Evolutionary conservation across 345 rosid species (phyloP).

Genomic region (Salix caprea): DNA sequence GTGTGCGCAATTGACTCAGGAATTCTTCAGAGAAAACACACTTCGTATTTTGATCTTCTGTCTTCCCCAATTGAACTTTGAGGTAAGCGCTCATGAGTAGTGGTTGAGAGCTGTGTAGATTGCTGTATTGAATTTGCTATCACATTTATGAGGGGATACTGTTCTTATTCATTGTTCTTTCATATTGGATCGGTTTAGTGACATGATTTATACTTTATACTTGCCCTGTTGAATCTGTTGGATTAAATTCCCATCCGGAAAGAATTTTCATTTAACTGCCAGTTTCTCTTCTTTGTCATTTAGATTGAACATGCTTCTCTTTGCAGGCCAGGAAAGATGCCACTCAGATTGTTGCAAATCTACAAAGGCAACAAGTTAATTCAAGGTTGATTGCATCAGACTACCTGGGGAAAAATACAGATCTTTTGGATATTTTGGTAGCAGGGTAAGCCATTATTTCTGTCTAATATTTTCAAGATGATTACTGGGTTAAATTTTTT

Average conservation of each 20-base stretch:
- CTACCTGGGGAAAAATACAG: slow-evolving; percentile 70
- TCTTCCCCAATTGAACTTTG: slow-evolving; percentile 81
- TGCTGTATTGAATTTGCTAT: not conserved
- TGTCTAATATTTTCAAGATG: too few relatives aligned
- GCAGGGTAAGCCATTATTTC: slow-evolving; percentile 50
- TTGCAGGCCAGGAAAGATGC: slow-evolving; percentile 92
- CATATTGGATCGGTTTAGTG: too few relatives aligned
- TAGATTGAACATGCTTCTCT: slow-evolving; percentile 4
- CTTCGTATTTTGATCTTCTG: slow-evolving; percentile 57
- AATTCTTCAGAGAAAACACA: slow-evolving; percentile 81
- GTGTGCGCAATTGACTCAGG: slow-evolving; percentile 83
- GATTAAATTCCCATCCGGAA: not conserved
- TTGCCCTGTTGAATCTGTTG: not conserved
- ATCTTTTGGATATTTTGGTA: slow-evolving; percentile 75
- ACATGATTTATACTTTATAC: not conserved
- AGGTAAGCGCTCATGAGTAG: slow-evolving; percentile 40
- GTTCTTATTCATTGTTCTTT: too few relatives aligned
- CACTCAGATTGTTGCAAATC: slow-evolving; percentile 21
- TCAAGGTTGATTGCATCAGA: slow-evolving; percentile 89
- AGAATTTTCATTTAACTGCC: too few relatives aligned
- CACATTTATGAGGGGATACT: too few relatives aligned
- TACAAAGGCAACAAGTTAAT: slow-evolving; percentile 90
- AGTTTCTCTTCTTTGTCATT: not conserved
- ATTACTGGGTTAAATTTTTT: too few relatives aligned
- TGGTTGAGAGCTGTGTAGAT: not conserved